Percentiles rank a stretch among this genome's conserved stretches.
Evolutionary conservation across 495 filamentous ascomycete species (phyloP).

Genomic region (Trichoderma parareesei): DNA sequence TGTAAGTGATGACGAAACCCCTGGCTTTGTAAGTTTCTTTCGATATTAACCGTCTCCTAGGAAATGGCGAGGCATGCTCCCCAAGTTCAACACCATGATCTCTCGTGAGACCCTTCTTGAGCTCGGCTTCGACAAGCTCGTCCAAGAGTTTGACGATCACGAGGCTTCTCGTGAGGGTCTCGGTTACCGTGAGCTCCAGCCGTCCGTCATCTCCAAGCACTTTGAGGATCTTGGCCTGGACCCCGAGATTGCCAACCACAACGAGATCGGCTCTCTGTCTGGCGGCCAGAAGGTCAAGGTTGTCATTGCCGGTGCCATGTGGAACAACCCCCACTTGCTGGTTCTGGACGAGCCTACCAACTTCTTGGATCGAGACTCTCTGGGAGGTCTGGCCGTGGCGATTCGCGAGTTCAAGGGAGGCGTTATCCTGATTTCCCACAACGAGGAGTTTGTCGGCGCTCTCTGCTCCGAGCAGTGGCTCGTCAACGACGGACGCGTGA

Average conservation of each 20-base stretch:
- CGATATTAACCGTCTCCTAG: constrained; percentile 26
- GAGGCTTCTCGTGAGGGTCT: constrained; percentile 96
- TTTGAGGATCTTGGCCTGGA: constrained; percentile 95
- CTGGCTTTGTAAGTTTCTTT: too few relatives aligned
- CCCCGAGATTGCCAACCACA: constrained; percentile 97
- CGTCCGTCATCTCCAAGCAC: constrained; percentile 91
- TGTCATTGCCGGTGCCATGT: constrained; percentile 94
- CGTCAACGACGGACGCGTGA: constrained; percentile 77
- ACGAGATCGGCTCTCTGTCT: constrained; percentile 91
- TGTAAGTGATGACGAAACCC: constrained; percentile 43
- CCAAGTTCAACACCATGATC: constrained; percentile 87
- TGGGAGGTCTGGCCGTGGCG: constrained; percentile 89
- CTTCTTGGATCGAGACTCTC: constrained; percentile 95
- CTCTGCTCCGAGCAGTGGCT: constrained; percentile 93
- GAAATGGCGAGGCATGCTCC: constrained; percentile 82
- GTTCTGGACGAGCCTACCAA: constrained; percentile 99
- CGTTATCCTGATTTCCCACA: constrained; percentile 98
- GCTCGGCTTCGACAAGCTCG: constrained; percentile 79
- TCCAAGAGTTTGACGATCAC: constrained; percentile 98
- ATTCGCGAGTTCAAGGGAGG: constrained; percentile 97
- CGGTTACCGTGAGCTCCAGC: constrained; percentile 85
- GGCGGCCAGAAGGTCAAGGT: constrained; percentile 99
- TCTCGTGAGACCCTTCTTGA: constrained; percentile 85
- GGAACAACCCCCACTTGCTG: constrained; percentile 96
- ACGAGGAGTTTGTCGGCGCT: constrained; percentile 95